phyloP scores from a whole-genome alignment of 2,329 filamentous ascomycete genomes.

The Davidsoniella australis region DNA sequence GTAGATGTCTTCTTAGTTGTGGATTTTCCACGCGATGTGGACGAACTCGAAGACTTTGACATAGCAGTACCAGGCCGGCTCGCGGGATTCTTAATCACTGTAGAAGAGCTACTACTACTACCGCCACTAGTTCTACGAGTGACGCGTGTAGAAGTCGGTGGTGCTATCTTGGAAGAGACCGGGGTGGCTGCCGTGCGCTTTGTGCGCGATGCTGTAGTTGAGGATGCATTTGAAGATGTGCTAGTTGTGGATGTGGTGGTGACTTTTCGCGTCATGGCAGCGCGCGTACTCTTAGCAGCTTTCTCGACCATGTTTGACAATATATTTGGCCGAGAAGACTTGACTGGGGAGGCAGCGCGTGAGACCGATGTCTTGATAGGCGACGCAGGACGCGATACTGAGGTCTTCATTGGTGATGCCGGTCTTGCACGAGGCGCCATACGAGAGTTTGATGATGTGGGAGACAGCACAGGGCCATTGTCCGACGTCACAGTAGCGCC shows the following conservation, averaged over 20 bases:
- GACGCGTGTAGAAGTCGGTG: constrained; percentile 28
- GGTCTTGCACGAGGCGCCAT: constrained; percentile 29
- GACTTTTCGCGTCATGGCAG: constrained; percentile 29
- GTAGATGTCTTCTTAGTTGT: constrained; percentile 31
- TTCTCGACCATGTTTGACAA: constrained; percentile 43
- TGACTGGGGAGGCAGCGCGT: constrained; percentile 45
- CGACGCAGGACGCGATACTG: constrained; percentile 17
- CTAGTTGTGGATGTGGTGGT: constrained; percentile 28
- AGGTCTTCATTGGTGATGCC: constrained; percentile 15
- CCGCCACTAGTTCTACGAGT: constrained; percentile 44
- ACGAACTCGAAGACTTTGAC: constrained; percentile 20
- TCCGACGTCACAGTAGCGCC: constrained; percentile 24
- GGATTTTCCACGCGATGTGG: constrained; percentile 21
- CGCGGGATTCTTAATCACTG: constrained; percentile 40
- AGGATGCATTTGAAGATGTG: constrained; percentile 26
- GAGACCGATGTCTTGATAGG: constrained; percentile 28
- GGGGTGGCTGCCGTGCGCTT: constrained; percentile 16
- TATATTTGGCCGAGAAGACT: constrained; percentile 24
- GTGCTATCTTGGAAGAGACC: constrained; percentile 19
- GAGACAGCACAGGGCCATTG: constrained; percentile 54
- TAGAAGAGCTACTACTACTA: constrained; percentile 46
- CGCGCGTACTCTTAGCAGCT: constrained; percentile 34
- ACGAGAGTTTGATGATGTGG: constrained; percentile 66
- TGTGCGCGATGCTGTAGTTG: constrained; percentile 16
- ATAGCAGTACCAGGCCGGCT: constrained; percentile 19